phyloP scores from a whole-genome alignment of 148 eudicot genomes.

The Rhododendron griersonianum region DNA sequence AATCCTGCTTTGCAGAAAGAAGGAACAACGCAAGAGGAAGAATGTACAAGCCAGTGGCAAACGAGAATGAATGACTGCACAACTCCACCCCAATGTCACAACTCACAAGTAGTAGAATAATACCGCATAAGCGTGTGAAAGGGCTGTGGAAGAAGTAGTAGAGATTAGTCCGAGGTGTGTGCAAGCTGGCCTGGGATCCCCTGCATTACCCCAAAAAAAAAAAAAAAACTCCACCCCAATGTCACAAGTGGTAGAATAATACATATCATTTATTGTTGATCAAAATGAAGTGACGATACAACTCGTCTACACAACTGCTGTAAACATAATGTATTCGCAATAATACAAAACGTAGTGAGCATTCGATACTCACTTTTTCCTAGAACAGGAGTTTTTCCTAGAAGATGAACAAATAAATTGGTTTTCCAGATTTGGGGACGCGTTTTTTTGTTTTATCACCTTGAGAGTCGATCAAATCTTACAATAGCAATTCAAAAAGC shows the following conservation, averaged over 20 bases:
- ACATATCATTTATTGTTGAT: too few relatives aligned
- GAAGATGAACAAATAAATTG: background rate
- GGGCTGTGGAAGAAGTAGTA: too few relatives aligned
- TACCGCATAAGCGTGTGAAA: background rate
- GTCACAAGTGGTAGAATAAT: too few relatives aligned
- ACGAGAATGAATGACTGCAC: background rate
- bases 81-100: background rate
- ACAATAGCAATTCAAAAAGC: background rate
- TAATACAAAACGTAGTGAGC: background rate
- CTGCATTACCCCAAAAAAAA: too few relatives aligned
- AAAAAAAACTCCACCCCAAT: too few relatives aligned
- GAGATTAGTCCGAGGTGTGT: too few relatives aligned
- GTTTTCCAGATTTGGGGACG: background rate
- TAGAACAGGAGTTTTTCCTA: background rate
- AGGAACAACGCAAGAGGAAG: constrained; percentile 20
- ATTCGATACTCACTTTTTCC: background rate
- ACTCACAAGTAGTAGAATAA: background rate
- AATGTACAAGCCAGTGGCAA: constrained; percentile 12
- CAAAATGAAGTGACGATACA: background rate
- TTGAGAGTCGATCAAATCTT: background rate
- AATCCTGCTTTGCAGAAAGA: constrained; percentile 24
- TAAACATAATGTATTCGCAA: background rate
- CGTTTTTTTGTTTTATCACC: too few relatives aligned
- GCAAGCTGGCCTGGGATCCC: too few relatives aligned
- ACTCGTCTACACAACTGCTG: background rate